Conservation (phyloP, 345 rosid species). For the Eutrema yunnanense region DNA sequence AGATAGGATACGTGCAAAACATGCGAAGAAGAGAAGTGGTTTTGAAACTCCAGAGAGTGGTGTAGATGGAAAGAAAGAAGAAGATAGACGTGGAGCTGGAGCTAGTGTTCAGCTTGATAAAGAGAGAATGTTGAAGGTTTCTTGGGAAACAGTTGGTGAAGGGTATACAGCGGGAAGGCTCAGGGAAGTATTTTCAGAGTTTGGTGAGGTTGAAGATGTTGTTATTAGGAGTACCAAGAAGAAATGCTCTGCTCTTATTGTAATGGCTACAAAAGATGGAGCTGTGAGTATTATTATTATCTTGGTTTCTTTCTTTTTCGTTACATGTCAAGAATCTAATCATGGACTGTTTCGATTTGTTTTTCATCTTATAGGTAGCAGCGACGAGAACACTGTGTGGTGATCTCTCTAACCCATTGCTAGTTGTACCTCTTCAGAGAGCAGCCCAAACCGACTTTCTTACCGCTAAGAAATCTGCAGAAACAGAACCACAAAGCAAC, state of each 20-base stretch:
- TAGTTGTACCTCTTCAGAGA: conserved; percentile 68
- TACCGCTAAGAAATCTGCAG: conserved; percentile 32
- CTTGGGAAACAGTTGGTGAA: conserved; percentile 67
- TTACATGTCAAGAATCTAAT: background rate
- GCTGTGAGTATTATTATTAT: conserved; percentile 42
- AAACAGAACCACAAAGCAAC: conserved; percentile 41
- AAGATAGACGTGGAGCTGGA: conserved; percentile 8
- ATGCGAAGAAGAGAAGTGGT: conserved; percentile 31
- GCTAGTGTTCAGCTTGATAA: conserved; percentile 40
- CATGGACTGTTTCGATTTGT: background rate
- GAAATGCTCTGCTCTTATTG: conserved; percentile 73
- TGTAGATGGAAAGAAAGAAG: conserved; percentile 27
- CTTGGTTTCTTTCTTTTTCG: background rate
- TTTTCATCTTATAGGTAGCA: conserved; percentile 43
- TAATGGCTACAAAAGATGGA: conserved; percentile 71
- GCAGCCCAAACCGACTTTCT: conserved; percentile 35
- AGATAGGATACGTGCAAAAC: conserved; percentile 64
- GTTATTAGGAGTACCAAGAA: conserved; percentile 66
- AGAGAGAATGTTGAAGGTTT: conserved; percentile 66
- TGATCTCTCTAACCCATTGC: conserved; percentile 62
- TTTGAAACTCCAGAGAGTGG: conserved; percentile 30
- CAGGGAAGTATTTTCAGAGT: conserved; percentile 55
- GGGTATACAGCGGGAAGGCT: conserved; percentile 60
- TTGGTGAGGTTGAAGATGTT: conserved; percentile 82
- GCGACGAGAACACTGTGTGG: conserved; percentile 63